These are phyloP conservation scores for Hippophae tibetana DNA, from an alignment of 306 rosid species.

Conservation along the genomic window DNA sequence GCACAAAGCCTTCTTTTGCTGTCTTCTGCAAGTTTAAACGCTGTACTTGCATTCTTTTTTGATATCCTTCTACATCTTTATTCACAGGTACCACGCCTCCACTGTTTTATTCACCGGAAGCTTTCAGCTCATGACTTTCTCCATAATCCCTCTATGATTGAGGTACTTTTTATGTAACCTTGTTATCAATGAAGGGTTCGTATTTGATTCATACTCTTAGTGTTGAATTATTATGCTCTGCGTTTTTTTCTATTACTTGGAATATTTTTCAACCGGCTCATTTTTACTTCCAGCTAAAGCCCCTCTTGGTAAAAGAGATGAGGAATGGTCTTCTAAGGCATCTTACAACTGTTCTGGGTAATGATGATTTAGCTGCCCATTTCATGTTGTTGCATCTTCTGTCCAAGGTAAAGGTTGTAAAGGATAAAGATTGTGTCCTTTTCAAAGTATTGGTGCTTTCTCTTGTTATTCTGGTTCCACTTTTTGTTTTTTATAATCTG, in stretches of 20 bases:
- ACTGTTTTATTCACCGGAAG: slow-evolving; percentile 71
- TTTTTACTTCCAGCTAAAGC: slow-evolving; percentile 35
- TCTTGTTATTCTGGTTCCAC: slow-evolving; percentile 9
- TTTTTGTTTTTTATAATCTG: not conserved
- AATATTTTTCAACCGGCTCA: not conserved
- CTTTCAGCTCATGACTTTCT: slow-evolving; percentile 63
- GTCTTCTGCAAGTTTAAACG: no score
- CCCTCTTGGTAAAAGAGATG: slow-evolving; percentile 44
- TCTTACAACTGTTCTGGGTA: slow-evolving; percentile 65
- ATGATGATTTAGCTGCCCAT: slow-evolving; percentile 75
- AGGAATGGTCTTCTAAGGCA: slow-evolving; percentile 56
- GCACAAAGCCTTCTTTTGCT: no score
- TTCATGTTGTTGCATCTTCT: slow-evolving; percentile 82
- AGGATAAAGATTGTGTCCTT: slow-evolving; percentile 1
- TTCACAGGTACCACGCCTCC: slow-evolving; percentile 78
- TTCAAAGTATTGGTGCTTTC: slow-evolving; percentile 8
- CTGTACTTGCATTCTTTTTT: not conserved
- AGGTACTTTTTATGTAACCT: slow-evolving; percentile 36
- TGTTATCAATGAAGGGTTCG: not conserved
- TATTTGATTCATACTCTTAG: not conserved
- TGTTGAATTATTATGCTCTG: slow-evolving; percentile 2
- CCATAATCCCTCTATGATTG: slow-evolving; percentile 23
- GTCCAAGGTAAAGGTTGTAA: slow-evolving; percentile 48
- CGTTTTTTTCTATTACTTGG: not conserved
- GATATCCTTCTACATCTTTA: not conserved